phyloP scores from a whole-genome alignment of 495 filamentous ascomycete genomes.

The Lophiotrema nucula region DNA sequence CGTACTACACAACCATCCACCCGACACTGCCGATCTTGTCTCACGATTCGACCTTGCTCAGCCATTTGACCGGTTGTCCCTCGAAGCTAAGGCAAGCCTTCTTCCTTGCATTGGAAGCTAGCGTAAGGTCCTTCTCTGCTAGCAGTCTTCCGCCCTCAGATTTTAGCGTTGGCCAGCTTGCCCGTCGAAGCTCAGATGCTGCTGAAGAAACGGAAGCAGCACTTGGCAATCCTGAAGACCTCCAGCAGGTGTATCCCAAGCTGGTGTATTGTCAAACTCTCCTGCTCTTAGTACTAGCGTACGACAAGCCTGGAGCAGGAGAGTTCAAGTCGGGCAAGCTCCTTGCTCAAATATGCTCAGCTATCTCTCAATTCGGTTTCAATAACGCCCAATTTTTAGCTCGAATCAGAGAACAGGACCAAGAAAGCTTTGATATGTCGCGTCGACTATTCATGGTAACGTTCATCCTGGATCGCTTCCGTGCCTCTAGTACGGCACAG shows the following conservation, averaged over 20 bases:
- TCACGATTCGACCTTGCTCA: slow-evolving; percentile 15
- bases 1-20: slow-evolving; percentile 30
- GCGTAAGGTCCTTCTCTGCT: slow-evolving; percentile 13
- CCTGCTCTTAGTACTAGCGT: slow-evolving; percentile 17
- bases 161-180: slow-evolving; percentile 10
- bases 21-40: slow-evolving; percentile 25
- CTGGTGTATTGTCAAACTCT: slow-evolving; percentile 28
- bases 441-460: slow-evolving; percentile 28
- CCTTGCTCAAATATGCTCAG: too few species aligned
- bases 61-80: slow-evolving; percentile 22
- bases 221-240: slow-evolving; percentile 17
- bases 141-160: slow-evolving; percentile 10
- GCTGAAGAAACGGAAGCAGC: slow-evolving; percentile 7
- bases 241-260: slow-evolving; percentile 21
- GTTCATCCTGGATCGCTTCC: slow-evolving; percentile 32
- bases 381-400: slow-evolving; percentile 23
- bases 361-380: slow-evolving; percentile 23
- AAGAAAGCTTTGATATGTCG: slow-evolving; percentile 18
- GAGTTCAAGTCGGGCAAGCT: slow-evolving; percentile 1
- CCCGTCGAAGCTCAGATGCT: slow-evolving; percentile 13
- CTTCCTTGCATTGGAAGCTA: slow-evolving; percentile 28
- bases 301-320: slow-evolving; percentile 22
- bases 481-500: slow-evolving; percentile 21
- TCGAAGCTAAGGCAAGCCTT: slow-evolving; percentile 25
- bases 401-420: slow-evolving; percentile 16